Conservation (phyloP, 495 filamentous ascomycete genomes). For the Aspergillus incahuasiensis region DNA sequence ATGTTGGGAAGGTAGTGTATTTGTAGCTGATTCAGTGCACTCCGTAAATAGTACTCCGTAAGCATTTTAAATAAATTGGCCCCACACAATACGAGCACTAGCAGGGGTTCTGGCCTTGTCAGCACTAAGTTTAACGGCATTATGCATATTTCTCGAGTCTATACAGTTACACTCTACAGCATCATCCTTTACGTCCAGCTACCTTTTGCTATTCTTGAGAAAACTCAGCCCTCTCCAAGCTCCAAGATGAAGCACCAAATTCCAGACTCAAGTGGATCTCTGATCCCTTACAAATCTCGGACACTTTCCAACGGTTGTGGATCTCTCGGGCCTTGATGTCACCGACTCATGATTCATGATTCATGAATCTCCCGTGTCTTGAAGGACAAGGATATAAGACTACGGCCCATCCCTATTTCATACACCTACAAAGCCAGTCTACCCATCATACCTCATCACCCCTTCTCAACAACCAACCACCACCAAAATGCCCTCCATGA, state of each 20-base stretch:
- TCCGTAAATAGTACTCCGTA: no score
- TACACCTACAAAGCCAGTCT: no score
- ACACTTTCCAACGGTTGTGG: conserved; percentile 1
- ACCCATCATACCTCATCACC: no score
- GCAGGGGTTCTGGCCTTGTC: background rate
- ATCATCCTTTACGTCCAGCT: no score
- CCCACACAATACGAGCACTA: no score
- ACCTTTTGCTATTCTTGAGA: no score
- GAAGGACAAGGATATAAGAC: no score
- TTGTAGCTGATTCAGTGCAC: background rate
- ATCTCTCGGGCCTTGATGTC: conserved; percentile 4
- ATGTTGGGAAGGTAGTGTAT: conserved; percentile 13
- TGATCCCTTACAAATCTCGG: background rate
- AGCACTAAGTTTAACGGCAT: background rate
- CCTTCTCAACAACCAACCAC: no score
- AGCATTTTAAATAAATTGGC: no score
- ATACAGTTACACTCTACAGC: no score
- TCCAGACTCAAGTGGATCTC: background rate
- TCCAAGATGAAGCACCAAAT: no score
- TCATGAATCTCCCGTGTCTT: background rate
- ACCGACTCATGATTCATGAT: background rate
- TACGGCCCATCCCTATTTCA: background rate
- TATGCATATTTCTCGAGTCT: background rate
- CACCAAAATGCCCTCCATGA: conserved; percentile 14
- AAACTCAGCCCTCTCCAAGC: no score